Conservation (phyloP, 2,329 filamentous ascomycete genomes). For the Lecanosticta acicola region DNA sequence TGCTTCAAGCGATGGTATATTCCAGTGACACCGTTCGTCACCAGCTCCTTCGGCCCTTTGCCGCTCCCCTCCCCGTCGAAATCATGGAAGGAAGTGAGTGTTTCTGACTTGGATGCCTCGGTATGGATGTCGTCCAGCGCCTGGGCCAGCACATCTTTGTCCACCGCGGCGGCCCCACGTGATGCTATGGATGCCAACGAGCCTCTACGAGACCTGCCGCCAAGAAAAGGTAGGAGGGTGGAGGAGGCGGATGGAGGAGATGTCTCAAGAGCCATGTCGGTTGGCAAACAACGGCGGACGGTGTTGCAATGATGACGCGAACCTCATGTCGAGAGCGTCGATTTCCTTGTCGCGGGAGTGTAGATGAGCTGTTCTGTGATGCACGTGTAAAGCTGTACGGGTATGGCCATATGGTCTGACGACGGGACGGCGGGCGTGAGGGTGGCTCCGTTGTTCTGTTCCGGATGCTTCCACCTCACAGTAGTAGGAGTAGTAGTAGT, state of each 20-base stretch:
- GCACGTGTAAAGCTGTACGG: too few relatives aligned
- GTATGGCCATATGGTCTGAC: too few relatives aligned
- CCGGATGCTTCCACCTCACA: too few relatives aligned
- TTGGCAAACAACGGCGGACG: conserved; percentile 1
- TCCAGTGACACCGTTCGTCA: conserved; percentile 58
- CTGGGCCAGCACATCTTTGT: conserved; percentile 69
- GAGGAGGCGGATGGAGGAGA: conserved; percentile 27
- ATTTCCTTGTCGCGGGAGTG: too few relatives aligned
- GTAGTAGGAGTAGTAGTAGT: too few relatives aligned
- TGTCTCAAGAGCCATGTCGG: conserved; percentile 24
- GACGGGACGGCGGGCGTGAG: too few relatives aligned
- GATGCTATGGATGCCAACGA: conserved; percentile 38
- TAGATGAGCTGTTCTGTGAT: too few relatives aligned
- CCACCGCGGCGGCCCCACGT: conserved; percentile 38
- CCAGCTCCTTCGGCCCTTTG: conserved; percentile 33
- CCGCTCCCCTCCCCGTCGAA: conserved; percentile 65
- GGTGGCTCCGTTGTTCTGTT: too few relatives aligned
- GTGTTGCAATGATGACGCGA: too few relatives aligned
- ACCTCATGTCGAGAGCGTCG: too few relatives aligned
- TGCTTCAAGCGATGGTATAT: conserved; percentile 74
- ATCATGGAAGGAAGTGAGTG: conserved; percentile 89
- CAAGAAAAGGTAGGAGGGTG: conserved; percentile 28
- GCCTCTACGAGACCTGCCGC: conserved; percentile 32
- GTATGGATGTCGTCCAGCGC: conserved; percentile 83
- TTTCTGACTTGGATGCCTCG: conserved; percentile 76